phyloP scores from a whole-genome alignment of 1,284 basidiomycete species.

The Moesziomyces aphidis region DNA sequence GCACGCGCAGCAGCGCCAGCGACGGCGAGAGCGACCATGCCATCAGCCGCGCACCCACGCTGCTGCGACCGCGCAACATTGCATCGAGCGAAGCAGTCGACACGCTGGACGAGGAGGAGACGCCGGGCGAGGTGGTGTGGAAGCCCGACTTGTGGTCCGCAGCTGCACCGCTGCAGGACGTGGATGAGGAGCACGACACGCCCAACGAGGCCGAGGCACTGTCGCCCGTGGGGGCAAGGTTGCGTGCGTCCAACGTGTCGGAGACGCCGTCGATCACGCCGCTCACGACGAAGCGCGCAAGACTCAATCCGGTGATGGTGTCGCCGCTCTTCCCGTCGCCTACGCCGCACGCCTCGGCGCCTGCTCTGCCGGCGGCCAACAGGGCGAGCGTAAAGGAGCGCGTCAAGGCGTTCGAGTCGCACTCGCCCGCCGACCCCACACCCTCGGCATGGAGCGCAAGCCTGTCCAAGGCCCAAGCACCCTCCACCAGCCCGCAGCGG shows the following conservation, averaged over 20 bases:
- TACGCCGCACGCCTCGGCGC: neutral
- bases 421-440: neutral
- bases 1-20: slow-evolving; percentile 31
- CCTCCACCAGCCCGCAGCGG: too few relatives aligned
- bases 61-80: slow-evolving; percentile 34
- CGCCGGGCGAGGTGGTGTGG: slow-evolving; percentile 46
- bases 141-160: slow-evolving; percentile 16
- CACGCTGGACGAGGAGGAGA: slow-evolving; percentile 10
- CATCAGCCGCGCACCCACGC: slow-evolving; percentile 27
- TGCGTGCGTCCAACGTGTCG: slow-evolving; percentile 28
- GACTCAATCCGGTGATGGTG: slow-evolving; percentile 50
- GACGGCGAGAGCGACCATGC: slow-evolving; percentile 34
- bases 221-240: neutral
- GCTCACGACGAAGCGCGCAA: slow-evolving; percentile 56
- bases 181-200: slow-evolving; percentile 14
- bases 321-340: slow-evolving; percentile 46
- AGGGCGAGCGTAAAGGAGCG: slow-evolving; percentile 46
- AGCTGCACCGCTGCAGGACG: slow-evolving; percentile 6
- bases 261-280: slow-evolving; percentile 58
- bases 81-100: slow-evolving; percentile 8
- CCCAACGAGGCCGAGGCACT: neutral
- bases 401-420: slow-evolving; percentile 50
- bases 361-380: neutral
- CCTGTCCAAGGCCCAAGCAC: slow-evolving; percentile 21
- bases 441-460: slow-evolving; percentile 24